These are phyloP conservation scores for Apiosordaria backusii DNA, from an alignment of 495 filamentous ascomycete genomes.

Conservation along the genomic window DNA sequence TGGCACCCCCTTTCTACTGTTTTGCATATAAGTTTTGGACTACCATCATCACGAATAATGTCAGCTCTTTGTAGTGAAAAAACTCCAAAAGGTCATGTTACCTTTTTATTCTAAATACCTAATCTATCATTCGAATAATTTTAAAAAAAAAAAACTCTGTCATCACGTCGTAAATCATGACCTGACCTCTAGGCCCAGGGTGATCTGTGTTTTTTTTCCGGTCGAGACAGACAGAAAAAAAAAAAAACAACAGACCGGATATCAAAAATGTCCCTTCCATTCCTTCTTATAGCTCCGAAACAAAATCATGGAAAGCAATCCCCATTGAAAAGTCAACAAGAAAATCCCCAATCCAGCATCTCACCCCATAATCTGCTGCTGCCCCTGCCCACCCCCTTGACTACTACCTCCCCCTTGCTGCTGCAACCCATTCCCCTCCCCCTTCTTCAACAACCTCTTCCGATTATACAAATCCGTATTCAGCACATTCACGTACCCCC, in stretches of 20 bases:
- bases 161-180: background rate
- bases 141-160: background rate
- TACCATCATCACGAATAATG: too few species aligned
- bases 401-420: background rate
- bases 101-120: background rate
- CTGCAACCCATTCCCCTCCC: conserved; percentile 16
- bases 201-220: background rate
- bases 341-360: background rate
- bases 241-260: background rate
- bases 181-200: too few species aligned
- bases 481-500: conserved; percentile 36
- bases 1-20: background rate
- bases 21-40: too few species aligned
- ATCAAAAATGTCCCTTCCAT: background rate
- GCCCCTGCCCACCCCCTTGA: background rate
- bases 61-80: too few species aligned
- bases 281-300: background rate
- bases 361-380: background rate
- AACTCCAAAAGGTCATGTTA: background rate
- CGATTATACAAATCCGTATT: conserved; percentile 39
- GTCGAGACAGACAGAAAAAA: background rate
- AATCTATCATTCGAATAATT: background rate
- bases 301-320: background rate
- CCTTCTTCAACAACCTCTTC: conserved; percentile 35
- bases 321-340: background rate